These are phyloP conservation scores for Phyllosticta citriasiana DNA, from an alignment of 2,329 filamentous ascomycete genomes.

Conservation along the genomic window DNA sequence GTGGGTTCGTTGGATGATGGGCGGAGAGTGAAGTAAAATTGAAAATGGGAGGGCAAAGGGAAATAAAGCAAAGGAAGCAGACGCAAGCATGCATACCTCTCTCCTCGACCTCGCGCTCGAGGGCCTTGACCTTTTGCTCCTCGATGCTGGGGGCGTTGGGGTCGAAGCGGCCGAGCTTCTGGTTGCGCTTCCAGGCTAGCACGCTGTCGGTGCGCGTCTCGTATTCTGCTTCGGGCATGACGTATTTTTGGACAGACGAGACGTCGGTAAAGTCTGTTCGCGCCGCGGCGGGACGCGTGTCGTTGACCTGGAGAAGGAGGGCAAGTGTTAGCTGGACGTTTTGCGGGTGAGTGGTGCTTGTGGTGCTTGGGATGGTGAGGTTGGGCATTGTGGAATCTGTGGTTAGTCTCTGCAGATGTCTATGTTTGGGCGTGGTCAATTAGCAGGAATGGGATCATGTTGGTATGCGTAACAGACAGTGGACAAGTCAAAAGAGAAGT, in stretches of 20 bases:
- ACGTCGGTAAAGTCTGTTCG: conserved; percentile 75
- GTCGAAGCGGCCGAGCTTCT: conserved; percentile 94
- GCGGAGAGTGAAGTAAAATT: background rate
- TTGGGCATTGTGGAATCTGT: too few species aligned
- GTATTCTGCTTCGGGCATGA: conserved; percentile 78
- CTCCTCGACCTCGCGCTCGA: conserved; percentile 58
- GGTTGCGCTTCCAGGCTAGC: conserved; percentile 87
- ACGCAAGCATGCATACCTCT: conserved; percentile 37
- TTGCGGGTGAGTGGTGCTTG: background rate
- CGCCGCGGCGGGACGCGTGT: conserved; percentile 65
- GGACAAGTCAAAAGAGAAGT: too few species aligned
- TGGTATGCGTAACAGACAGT: too few species aligned
- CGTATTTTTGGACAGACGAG: conserved; percentile 76
- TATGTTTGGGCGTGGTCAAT: too few species aligned
- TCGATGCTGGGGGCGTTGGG: conserved; percentile 68
- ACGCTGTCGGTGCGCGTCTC: conserved; percentile 80
- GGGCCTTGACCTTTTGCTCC: conserved; percentile 59
- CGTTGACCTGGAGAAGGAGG: conserved; percentile 51
- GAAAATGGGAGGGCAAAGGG: background rate
- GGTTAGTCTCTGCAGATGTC: too few species aligned
- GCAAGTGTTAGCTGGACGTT: conserved; percentile 12
- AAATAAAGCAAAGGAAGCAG: background rate
- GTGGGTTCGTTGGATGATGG: too few species aligned
- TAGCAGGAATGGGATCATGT: too few species aligned
- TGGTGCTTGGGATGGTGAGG: too few species aligned